These are phyloP conservation scores for Flaveria trinervia DNA, from an alignment of 129 eudicot species.

Conservation along the genomic window DNA sequence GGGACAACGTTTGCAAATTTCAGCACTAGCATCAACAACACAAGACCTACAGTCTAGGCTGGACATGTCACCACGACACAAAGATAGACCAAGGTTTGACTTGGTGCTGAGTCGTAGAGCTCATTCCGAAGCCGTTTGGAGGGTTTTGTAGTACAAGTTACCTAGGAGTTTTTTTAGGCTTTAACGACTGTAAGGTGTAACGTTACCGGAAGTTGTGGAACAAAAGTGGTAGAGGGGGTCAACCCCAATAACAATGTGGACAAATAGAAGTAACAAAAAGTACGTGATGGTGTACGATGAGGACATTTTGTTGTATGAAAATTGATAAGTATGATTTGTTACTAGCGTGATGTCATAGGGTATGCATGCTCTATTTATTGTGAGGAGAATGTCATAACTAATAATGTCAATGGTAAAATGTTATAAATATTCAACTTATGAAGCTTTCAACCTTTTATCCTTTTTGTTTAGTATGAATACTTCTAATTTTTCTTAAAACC, in stretches of 20 bases:
- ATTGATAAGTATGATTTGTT: background rate
- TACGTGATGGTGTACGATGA: conserved; percentile 20
- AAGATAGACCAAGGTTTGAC: conserved; percentile 40
- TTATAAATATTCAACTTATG: conserved; percentile 11
- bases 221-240: conserved; percentile 39
- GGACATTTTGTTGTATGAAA: conserved; percentile 7
- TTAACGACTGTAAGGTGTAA: conserved; percentile 34
- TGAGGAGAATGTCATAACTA: background rate
- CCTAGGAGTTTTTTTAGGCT: conserved; percentile 39
- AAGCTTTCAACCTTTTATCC: conserved; percentile 12
- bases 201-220: conserved; percentile 35
- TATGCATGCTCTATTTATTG: background rate
- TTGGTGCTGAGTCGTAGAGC: conserved; percentile 24
- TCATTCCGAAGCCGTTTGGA: conserved; percentile 37
- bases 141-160: conserved; percentile 34
- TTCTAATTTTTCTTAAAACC: background rate
- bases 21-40: conserved; percentile 36
- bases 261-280: conserved; percentile 19
- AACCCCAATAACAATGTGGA: conserved; percentile 22
- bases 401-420: conserved; percentile 3
- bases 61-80: conserved; percentile 49
- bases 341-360: background rate
- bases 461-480: too few relatives aligned
- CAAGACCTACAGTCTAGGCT: conserved; percentile 35
- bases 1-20: conserved; percentile 41